phyloP scores from a whole-genome alignment of 2,329 filamentous ascomycete species.

The Stagonosporopsis chrysanthemi region DNA sequence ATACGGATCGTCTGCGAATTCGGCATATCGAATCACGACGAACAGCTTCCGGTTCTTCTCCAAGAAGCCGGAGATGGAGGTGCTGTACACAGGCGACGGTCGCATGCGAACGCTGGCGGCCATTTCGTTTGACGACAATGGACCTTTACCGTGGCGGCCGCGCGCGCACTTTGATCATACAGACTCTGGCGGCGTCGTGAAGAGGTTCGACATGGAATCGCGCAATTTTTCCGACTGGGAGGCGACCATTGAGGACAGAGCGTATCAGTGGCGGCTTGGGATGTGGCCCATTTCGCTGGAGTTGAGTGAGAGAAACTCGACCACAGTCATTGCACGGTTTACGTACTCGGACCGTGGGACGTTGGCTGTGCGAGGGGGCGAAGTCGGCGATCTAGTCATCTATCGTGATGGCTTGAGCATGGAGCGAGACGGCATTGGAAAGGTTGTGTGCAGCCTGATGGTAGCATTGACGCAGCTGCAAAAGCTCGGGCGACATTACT shows the following conservation, averaged over 20 bases:
- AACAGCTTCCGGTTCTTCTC: slow-evolving; percentile 39
- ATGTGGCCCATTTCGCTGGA: slow-evolving; percentile 34
- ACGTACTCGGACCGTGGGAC: slow-evolving; percentile 39
- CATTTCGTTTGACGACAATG: slow-evolving; percentile 39
- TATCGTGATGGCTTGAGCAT: slow-evolving; percentile 36
- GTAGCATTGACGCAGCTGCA: slow-evolving; percentile 39
- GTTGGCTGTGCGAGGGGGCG: slow-evolving; percentile 36
- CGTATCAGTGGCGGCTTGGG: slow-evolving; percentile 38
- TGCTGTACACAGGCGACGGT: slow-evolving; percentile 32
- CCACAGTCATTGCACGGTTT: slow-evolving; percentile 41
- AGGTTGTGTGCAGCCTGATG: slow-evolving; percentile 38
- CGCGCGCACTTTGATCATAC: slow-evolving; percentile 37
- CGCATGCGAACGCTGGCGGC: slow-evolving; percentile 34
- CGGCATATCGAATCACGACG: slow-evolving; percentile 39
- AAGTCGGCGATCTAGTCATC: slow-evolving; percentile 38
- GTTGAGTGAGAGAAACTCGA: slow-evolving; percentile 27
- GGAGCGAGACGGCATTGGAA: slow-evolving; percentile 34
- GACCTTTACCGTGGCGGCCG: slow-evolving; percentile 44
- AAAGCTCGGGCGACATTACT: slow-evolving; percentile 38
- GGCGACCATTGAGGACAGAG: slow-evolving; percentile 21
- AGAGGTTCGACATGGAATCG: slow-evolving; percentile 37
- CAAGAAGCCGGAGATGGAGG: slow-evolving; percentile 44
- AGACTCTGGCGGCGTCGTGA: slow-evolving; percentile 12
- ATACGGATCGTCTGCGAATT: slow-evolving; percentile 21
- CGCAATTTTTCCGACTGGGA: slow-evolving; percentile 43